Base-by-base conservation (phyloP, 345 rosid species). In the Litchi chinensis region DNA sequence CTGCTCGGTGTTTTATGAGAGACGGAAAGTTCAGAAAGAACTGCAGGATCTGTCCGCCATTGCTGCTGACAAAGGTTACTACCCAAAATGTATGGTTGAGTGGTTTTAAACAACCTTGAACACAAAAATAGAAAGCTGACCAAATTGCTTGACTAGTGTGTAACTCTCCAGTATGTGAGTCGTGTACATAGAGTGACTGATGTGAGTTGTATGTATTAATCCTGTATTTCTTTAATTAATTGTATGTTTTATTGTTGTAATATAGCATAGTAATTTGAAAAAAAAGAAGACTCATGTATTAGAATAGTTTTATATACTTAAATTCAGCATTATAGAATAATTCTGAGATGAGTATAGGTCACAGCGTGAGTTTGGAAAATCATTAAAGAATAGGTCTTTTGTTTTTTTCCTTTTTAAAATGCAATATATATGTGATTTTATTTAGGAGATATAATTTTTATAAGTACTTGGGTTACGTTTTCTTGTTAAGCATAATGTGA, bases 1-100 rank as follows among this genome's bases (percentile, higher is more conserved):
- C 11, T 95, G 99, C 84, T 86, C 97, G 0, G 98, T 95, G 26
- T 92, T 95, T 82, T 95, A 88, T 11, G 98, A 93, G 88, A 90
- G 99, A 76, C 83, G 89, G 64, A 95, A 92, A 84, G 97, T 92
- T 82, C 98, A 93, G 90, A 95, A 90, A 81, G 98, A 93, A 84
- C 86, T 94, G 4, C 88, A 85, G 64, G 88, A 89, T 73, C 90
- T 94, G 50, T 90, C 98, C 63, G 48, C 89, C 15, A 82, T 91
- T 85, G 90, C 93, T 63, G 68, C 81, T 0, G 90, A 90, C 74
- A 88, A 81, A 82, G 94, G 90, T 41, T 90, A 88, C 70, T 92
- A 94, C 73, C 98, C 98, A 0, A 90, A 90, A 81, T 96, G 99
- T 80, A 82, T 80, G 89, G 83, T 85, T 5, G 99, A 96, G 83